Conservation (phyloP, 2,329 filamentous ascomycete species). For the Thielaviopsis musarum region DNA sequence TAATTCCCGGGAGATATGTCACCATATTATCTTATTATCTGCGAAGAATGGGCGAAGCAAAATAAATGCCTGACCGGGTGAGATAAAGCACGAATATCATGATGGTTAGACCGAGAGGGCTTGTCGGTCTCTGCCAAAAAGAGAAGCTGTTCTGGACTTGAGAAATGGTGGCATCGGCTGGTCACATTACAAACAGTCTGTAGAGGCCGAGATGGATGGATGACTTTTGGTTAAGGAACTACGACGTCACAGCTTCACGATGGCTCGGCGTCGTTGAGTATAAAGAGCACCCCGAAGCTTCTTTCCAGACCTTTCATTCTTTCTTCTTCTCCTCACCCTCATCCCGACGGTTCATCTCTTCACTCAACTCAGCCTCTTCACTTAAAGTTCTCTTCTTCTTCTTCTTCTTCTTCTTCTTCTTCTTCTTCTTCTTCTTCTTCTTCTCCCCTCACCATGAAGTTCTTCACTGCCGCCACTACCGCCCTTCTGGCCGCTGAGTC, state of each 20-base stretch:
- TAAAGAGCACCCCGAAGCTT: neutral
- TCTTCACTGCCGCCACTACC: conserved; percentile 3
- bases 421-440: neutral
- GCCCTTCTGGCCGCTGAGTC: conserved; percentile 1
- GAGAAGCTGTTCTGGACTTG: neutral
- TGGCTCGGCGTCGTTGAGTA: neutral
- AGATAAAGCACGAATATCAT: neutral
- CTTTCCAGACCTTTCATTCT: neutral
- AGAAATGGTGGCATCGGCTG: neutral
- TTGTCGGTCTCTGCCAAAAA: neutral
- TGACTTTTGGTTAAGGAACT: too few species aligned
- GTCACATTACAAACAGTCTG: neutral
- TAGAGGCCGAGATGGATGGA: neutral
- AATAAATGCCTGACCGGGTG: too few species aligned
- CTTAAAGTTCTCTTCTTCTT: too few species aligned
- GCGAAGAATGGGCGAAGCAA: too few species aligned
- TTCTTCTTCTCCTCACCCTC: neutral
- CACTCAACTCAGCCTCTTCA: too few species aligned
- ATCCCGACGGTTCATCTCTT: neutral
- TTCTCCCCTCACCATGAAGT: conserved; percentile 4
- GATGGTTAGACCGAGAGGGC: neutral
- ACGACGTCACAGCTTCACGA: too few species aligned
- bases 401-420: too few species aligned
- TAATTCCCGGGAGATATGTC: neutral
- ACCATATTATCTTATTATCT: neutral